Evolutionary conservation across 2,329 filamentous ascomycete genomes (phyloP), one percentile per base, ranked within the genome.

Genomic region (Nigrospora oryzae): DNA sequence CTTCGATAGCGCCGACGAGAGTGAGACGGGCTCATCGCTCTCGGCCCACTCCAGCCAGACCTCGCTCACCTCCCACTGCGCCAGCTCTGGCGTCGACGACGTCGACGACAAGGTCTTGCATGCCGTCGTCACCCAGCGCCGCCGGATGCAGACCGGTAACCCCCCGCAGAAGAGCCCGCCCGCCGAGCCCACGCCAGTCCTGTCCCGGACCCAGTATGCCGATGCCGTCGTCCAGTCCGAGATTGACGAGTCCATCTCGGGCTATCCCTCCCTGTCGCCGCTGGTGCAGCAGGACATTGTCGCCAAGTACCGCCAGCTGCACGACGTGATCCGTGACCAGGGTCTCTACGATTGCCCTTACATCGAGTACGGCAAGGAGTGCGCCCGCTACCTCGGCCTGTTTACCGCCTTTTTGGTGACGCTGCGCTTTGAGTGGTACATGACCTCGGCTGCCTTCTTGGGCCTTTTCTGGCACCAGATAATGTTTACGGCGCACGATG

Each of bases 401-500:
- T 82, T 83, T 46, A 53, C 49, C 0, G 45, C 58, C 1, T 82
- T 78, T 54, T 45, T 71, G 11, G 55, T 65, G 15, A 53, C 69
- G 2, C 62, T 83, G 2, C 61, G 62, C 46, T 56, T 60, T 31
- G 65, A 67, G 35, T 83, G 77, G 75, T 83, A 79, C 57, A 57
- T 75, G 42, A 69, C 71, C 2, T 81, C 77, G 3, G 75, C 77
- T 33, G 50, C 73, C 15, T 79, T 75, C 50, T 59, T 84, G n/a
- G 81, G 80, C 4, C 45, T 78, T 13, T 82, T 83, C 57, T 83
- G 79, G 76, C 79, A 83, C 54, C 80, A 83, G 64, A 75, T 84
- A 63, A 82, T 84, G 75, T 84, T 84, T 60, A 73, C 74, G 0
- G 80, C 79, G 4, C 80, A 84, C 55, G 81, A 84, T 53, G 79